These are phyloP conservation scores for Cucurbita pepo DNA, from an alignment of 306 rosid species.

Conservation along the genomic window DNA sequence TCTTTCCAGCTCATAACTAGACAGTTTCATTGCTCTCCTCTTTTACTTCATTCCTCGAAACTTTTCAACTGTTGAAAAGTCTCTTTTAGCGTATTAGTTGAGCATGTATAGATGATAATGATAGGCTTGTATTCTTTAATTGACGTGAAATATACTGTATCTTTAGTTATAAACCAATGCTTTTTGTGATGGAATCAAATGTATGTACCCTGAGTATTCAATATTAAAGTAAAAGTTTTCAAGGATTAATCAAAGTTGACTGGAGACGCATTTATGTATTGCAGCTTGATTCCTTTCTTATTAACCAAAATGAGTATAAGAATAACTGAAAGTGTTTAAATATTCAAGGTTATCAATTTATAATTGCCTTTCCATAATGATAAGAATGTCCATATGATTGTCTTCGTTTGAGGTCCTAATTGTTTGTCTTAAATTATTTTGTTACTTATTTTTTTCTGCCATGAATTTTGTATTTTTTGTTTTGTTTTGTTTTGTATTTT, in stretches of 20 bases:
- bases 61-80: neutral
- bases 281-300: neutral
- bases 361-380: neutral
- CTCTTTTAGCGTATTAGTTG: neutral
- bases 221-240: neutral
- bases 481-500: too few relatives aligned
- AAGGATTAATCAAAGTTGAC: neutral
- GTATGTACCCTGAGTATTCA: neutral
- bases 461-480: neutral
- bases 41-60: neutral
- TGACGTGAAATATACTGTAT: neutral
- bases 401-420: neutral
- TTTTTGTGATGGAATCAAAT: neutral
- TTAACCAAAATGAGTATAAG: neutral
- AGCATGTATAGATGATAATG: neutral
- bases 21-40: neutral
- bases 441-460: neutral
- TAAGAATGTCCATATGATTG: neutral
- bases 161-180: neutral
- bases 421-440: neutral
- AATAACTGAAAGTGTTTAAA: neutral
- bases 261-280: neutral
- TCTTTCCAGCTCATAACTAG: neutral
- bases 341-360: neutral
- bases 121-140: neutral